These are phyloP conservation scores for Eutypella sp. DNA, from an alignment of 2,329 filamentous ascomycete species.

Conservation along the genomic window DNA sequence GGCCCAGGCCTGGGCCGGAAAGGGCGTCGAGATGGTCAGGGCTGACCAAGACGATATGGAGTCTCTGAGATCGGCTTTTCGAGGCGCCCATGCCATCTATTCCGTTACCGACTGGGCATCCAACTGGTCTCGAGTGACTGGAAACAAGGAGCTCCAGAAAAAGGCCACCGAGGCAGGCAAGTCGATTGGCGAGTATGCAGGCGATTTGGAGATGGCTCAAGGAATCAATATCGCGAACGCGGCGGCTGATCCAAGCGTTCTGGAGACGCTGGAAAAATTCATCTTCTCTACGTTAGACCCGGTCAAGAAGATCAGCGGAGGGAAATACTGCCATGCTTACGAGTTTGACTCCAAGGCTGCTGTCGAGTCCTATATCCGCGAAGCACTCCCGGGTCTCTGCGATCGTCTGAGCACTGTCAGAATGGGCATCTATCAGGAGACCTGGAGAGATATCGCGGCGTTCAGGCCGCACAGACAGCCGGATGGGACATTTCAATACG, in stretches of 20 bases:
- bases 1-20: slow-evolving; percentile 11
- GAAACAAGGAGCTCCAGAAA: not conserved
- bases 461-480: slow-evolving; percentile 7
- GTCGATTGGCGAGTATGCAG: slow-evolving; percentile 10
- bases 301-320: slow-evolving; percentile 1
- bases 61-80: slow-evolving; percentile 30
- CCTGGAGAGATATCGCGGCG: slow-evolving; percentile 8
- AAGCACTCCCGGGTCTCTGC: slow-evolving; percentile 7
- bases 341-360: slow-evolving; percentile 8
- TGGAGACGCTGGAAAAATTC: slow-evolving; percentile 10
- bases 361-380: slow-evolving; percentile 1
- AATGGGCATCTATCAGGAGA: slow-evolving; percentile 11
- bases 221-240: slow-evolving; percentile 15
- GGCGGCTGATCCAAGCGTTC: slow-evolving; percentile 5
- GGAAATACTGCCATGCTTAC: slow-evolving; percentile 3
- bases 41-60: slow-evolving; percentile 27
- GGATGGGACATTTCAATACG: slow-evolving; percentile 6
- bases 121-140: slow-evolving; percentile 3
- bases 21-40: slow-evolving; percentile 32
- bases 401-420: slow-evolving; percentile 9
- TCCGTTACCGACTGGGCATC: slow-evolving; percentile 27
- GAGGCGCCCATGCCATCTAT: slow-evolving; percentile 33
- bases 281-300: slow-evolving; percentile 2
- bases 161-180: slow-evolving; percentile 5
- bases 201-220: slow-evolving; percentile 11